Conservation (phyloP, 2,329 filamentous ascomycete genomes). For the Penicillium glabrum region DNA sequence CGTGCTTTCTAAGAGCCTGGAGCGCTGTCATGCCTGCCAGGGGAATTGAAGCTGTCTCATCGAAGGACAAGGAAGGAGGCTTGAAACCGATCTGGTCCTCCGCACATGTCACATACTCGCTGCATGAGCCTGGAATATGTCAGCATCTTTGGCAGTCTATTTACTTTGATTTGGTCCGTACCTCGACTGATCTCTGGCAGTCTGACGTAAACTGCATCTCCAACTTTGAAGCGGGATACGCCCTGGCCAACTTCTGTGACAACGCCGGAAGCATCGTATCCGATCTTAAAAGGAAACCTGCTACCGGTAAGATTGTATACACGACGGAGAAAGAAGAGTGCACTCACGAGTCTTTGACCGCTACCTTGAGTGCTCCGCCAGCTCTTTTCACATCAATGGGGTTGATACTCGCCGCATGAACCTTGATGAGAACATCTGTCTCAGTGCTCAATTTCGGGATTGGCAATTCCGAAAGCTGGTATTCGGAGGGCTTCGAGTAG, state of each 20-base stretch:
- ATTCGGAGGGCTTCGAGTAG: constrained; percentile 20
- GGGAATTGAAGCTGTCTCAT: constrained; percentile 46
- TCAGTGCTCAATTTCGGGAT: constrained; percentile 14
- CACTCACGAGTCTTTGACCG: constrained; percentile 32
- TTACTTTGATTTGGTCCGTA: not conserved
- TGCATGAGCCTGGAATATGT: constrained; percentile 33
- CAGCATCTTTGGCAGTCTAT: not conserved
- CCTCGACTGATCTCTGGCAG: constrained; percentile 34
- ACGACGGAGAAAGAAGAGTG: not conserved
- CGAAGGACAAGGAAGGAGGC: constrained; percentile 42
- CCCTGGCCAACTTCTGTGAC: constrained; percentile 36
- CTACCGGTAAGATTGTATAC: not conserved
- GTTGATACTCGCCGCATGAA: constrained; percentile 48
- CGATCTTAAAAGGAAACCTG: constrained; percentile 47
- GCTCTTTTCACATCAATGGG: constrained; percentile 48
- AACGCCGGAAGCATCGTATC: constrained; percentile 44
- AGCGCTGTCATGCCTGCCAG: constrained; percentile 45
- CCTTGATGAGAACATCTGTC: constrained; percentile 37
- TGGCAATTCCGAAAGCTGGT: constrained; percentile 21
- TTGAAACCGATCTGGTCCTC: constrained; percentile 39
- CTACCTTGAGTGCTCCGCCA: constrained; percentile 34
- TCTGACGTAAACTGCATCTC: constrained; percentile 41
- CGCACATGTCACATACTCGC: constrained; percentile 37
- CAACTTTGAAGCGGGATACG: constrained; percentile 38
- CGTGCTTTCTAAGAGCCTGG: constrained; percentile 46